These are phyloP conservation scores for Penicillium riverlandense DNA, from an alignment of 495 filamentous ascomycete species.

Conservation along the genomic window DNA sequence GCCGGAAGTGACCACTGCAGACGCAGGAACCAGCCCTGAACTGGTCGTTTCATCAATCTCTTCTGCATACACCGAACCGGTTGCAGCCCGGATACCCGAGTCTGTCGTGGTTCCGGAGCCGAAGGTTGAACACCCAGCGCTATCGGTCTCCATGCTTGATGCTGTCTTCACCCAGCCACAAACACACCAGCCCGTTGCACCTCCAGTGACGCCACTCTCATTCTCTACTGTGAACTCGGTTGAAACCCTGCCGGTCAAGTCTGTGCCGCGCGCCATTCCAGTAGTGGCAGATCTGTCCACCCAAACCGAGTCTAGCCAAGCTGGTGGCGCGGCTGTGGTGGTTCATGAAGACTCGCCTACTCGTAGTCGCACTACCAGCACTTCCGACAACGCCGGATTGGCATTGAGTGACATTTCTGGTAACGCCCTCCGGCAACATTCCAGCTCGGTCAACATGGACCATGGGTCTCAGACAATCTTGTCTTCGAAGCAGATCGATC, in stretches of 20 bases:
- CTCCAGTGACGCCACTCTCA: conserved; percentile 13
- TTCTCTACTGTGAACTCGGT: conserved; percentile 33
- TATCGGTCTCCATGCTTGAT: conserved; percentile 27
- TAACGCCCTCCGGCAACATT: conserved; percentile 27
- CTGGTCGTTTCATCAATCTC: conserved; percentile 43
- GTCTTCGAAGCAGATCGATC: conserved; percentile 65
- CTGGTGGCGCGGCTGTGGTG: conserved; percentile 14
- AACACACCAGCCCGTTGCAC: conserved; percentile 7
- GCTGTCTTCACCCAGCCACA: conserved; percentile 29
- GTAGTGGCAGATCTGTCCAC: conserved; percentile 10
- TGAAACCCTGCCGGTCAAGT: conserved; percentile 31
- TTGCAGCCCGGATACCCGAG: conserved; percentile 22
- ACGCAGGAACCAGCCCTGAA: conserved; percentile 8
- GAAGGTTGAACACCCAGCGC: conserved; percentile 20
- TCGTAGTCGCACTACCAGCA: conserved; percentile 19
- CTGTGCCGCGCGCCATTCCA: conserved; percentile 12
- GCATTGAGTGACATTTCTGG: conserved; percentile 38
- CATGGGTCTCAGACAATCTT: conserved; percentile 68
- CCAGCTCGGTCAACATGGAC: conserved; percentile 47
- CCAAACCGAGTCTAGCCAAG: conserved; percentile 14
- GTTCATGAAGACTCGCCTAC: conserved; percentile 49
- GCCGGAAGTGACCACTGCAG: conserved; percentile 7
- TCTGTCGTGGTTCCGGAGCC: conserved; percentile 18
- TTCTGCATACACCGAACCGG: conserved; percentile 43
- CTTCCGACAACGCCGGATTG: conserved; percentile 34